phyloP scores from a whole-genome alignment of 331 rosid species.

The Rhamnella rubrinervis region DNA sequence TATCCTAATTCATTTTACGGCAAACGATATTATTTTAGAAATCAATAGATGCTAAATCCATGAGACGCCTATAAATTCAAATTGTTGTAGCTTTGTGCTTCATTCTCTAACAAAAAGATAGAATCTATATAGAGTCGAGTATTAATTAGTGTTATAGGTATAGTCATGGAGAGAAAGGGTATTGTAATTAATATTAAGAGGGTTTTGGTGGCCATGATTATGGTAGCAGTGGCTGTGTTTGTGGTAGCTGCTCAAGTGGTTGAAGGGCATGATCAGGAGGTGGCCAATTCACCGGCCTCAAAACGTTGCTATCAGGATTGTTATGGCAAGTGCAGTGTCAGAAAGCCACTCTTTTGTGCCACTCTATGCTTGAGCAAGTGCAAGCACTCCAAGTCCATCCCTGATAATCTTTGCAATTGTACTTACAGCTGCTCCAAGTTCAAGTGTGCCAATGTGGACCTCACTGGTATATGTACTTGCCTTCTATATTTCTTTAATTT shows the following conservation, averaged over 20 bases:
- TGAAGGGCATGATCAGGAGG: background rate
- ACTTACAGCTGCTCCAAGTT: constrained; percentile 9
- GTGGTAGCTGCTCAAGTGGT: background rate
- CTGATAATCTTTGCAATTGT: constrained; percentile 13
- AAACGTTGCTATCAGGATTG: constrained; percentile 2
- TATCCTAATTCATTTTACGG: too few relatives aligned
- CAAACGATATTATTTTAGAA: too few relatives aligned
- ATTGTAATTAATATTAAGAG: background rate
- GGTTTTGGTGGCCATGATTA: background rate
- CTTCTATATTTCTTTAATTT: too few relatives aligned
- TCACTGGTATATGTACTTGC: background rate
- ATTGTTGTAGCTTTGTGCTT: background rate
- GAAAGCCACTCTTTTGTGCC: constrained; percentile 10
- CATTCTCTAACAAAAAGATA: background rate
- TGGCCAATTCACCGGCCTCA: too few relatives aligned
- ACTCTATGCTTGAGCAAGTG: constrained; percentile 7
- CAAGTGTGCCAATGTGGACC: background rate
- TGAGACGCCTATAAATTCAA: background rate
- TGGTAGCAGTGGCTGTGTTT: too few relatives aligned
- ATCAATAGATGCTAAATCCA: too few relatives aligned
- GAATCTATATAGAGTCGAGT: background rate
- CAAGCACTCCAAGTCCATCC: constrained; percentile 8
- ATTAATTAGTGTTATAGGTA: background rate
- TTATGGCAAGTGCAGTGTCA: background rate
- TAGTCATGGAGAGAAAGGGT: background rate